Conservation (phyloP, 2,329 filamentous ascomycete species). For the Trichophyton verrucosum region DNA sequence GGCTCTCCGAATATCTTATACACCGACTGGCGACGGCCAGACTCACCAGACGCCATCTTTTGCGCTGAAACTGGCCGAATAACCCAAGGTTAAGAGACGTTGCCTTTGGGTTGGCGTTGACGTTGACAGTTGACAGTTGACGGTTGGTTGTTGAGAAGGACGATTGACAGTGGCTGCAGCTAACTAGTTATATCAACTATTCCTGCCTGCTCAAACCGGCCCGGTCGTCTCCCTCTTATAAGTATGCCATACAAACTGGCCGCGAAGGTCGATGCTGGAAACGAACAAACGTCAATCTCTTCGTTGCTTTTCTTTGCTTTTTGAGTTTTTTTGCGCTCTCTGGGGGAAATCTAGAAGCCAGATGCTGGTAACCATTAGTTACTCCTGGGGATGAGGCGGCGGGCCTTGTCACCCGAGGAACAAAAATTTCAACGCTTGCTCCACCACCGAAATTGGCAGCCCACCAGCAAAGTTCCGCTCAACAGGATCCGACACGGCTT, state of each 20-base stretch:
- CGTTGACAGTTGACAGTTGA: too few relatives aligned
- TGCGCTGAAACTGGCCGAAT: neutral
- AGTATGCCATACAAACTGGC: neutral
- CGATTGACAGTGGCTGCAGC: neutral
- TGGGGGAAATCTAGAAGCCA: conserved; percentile 2
- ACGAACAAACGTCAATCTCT: too few relatives aligned
- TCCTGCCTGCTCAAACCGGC: too few relatives aligned
- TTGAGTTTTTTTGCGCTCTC: neutral
- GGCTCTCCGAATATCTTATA: conserved; percentile 27
- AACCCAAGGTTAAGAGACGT: too few relatives aligned
- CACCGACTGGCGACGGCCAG: conserved; percentile 21
- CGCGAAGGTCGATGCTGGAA: too few relatives aligned
- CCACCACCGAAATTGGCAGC: neutral
- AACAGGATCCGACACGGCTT: neutral
- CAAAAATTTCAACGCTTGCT: neutral
- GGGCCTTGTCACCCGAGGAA: conserved; percentile 2
- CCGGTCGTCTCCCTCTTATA: neutral
- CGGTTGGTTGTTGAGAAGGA: too few relatives aligned
- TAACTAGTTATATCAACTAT: too few relatives aligned
- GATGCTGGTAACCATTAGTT: neutral
- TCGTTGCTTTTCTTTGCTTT: neutral
- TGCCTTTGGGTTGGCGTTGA: too few relatives aligned
- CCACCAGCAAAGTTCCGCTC: neutral
- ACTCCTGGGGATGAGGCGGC: neutral
- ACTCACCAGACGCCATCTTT: conserved; percentile 22